These are phyloP conservation scores for Populus hybrid DNA, from an alignment of 441 rosid species.

Conservation along the genomic window DNA sequence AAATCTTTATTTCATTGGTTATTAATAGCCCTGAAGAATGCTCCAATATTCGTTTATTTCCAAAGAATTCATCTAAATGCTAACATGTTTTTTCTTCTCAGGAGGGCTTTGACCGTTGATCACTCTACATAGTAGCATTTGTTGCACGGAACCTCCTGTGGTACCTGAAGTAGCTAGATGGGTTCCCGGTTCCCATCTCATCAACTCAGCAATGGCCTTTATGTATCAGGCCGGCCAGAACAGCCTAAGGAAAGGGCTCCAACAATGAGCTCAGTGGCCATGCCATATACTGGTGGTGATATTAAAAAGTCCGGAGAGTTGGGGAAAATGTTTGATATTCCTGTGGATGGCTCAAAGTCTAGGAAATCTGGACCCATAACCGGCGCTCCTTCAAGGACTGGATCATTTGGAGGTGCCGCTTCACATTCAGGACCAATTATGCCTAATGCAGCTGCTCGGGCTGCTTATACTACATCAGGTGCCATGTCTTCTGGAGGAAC, in stretches of 20 bases:
- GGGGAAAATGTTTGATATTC: constrained; percentile 87
- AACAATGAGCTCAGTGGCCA: constrained; percentile 91
- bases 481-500: constrained; percentile 55
- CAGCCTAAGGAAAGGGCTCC: constrained; percentile 95
- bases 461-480: constrained; percentile 59
- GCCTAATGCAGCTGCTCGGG: constrained; percentile 69
- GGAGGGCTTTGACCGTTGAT: constrained; percentile 32
- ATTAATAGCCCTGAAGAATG: not conserved
- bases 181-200: constrained; percentile 97
- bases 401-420: constrained; percentile 90
- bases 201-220: constrained; percentile 92
- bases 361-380: constrained; percentile 95
- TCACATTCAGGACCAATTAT: constrained; percentile 81
- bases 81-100: not conserved
- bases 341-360: constrained; percentile 71
- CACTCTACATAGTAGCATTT: constrained; percentile 15
- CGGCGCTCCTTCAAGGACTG: constrained; percentile 81
- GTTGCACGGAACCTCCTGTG: constrained; percentile 17
- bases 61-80: constrained; percentile 3
- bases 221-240: constrained; percentile 94
- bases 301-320: constrained; percentile 90
- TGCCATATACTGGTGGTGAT: constrained; percentile 98
- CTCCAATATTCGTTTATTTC: not conserved
- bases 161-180: constrained; percentile 45
- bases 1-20: not conserved